Base-by-base conservation (phyloP, 2,329 filamentous ascomycete species). In the Calonectria henricotiae region DNA sequence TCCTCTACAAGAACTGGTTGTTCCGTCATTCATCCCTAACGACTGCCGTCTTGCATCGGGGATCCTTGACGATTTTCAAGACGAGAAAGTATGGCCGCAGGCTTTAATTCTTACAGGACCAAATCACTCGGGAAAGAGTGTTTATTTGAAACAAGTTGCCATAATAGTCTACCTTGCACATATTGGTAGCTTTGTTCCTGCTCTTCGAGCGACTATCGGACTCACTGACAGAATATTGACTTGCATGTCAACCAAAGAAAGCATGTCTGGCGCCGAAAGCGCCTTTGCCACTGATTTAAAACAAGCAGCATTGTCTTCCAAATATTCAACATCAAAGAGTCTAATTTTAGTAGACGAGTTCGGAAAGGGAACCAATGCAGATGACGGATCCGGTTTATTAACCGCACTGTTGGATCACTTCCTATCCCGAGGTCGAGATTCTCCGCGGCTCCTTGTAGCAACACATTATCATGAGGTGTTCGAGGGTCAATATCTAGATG, bases 91-190 rank as follows among this genome's bases (percentile, higher is more conserved):
- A 47, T 62, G 30, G 3, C 71, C 74, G 13, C 94, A 89, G 73
- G 92, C 94, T 83, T 80, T 98, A 13, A 84, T 98, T 6, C 82
- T 99, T 76, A 98, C 96, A 0, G 96, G 96, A 0, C 95, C 96
- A 5, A 99, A 99, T 76, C 97, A 96, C 80, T 98, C 96, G 0
- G 96, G 96, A 0, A 99, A 99, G 82, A 98, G 95, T 75, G 90
- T 98, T 0, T 98, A 98, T 81, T 87, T 98, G 79, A 99, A 97
- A 81, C 96, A 99, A 80, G 90, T 94, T 37, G 96, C 95, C 5
- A 85, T 98, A 61, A 96, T 98, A 69, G 91, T 97, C 15, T 98
- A 96, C 79, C 88, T 99, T 81, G 94, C 96, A 0, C 96, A 99
- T 79, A 89, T 98, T 64, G 96, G 96, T 62, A 96, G 94, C 80